Base-by-base conservation (phyloP, 106 monocot genomes). In the Platanthera zijinensis region DNA sequence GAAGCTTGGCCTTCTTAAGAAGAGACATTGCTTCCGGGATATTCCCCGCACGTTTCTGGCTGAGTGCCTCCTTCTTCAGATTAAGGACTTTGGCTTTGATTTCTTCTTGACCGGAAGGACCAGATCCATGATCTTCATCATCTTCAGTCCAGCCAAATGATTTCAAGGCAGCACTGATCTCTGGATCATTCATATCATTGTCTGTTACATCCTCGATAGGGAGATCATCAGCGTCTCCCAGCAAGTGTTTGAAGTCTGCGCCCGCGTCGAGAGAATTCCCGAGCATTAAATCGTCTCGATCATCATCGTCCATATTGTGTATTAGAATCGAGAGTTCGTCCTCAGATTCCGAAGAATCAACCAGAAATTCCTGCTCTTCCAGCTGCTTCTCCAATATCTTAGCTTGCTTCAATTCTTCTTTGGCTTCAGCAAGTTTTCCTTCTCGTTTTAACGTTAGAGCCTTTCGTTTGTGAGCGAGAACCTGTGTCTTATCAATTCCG, bases 331-430 rank as follows among this genome's bases (percentile, higher is more conserved):
- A 84, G 18, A 99, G 83, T 75, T 99, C 99, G 80, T 99, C 99
- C 74, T 99, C 99, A 47, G 94, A 92, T 10, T 92, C 99, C 66
- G 94, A 89, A 79, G 52, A 80, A 45, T 85, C 88, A 39, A 82
- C 94, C 74, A 99, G 82, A 81, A 99, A 79, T 56, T 87, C 94
- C 47, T 90, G 87, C 67, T 99, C 99, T 74, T 99, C 94, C 52
- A 99, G 57, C 75, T 99, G 83, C 62, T 85, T 99, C 62, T 99
- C 99, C 48, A 99, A 78, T 68, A 92, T 75, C 83, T 99, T 99
- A 25, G 99, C 99, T 72, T 82, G 88, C 83, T 94, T 99, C n/a
- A 99, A 78, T 81, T 99, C 99, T 76, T 99, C 94, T 81, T 99
- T 99, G 50, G 99, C 99, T 84, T 99, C 99, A 77, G 83, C 80